Evolutionary conservation across 2,329 filamentous ascomycete species (phyloP), one percentile per base, ranked within the genome.

Genomic region (Penicillium sp.): DNA sequence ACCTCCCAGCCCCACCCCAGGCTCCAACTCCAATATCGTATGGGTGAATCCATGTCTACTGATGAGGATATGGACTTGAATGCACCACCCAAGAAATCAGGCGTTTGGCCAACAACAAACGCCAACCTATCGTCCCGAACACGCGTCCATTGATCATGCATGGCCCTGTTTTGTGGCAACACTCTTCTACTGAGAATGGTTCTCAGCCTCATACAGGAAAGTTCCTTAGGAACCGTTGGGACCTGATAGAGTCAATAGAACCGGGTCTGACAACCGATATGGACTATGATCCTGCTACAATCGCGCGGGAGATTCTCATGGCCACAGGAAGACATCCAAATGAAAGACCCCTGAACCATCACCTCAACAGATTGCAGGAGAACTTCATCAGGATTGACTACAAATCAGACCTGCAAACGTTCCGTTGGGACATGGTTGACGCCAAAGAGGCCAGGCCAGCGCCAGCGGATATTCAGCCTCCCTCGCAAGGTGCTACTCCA

Each of bases 301-400:
- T 89, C 56, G 86, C 85, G 4, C 75, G 84, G 47, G 85, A 88
- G 65, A 78, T 89, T 6, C 72, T 89, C 10, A 79, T 88, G 47
- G 82, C 84, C 14, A 78, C 83, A 11, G 84, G 84, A 14, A 80
- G 81, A 54, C 85, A 88, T 66, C 85, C 86, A 0, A 79, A 79
- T 9, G 82, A 86, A 68, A 71, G 79, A 24, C 71, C 76, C 2
- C 69, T 89, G 34, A 89, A 89, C 62, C 75, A 77, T 29, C 85
- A 88, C 71, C 71, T 88, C 55, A 75, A 80, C 52, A 63, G 74
- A 32, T 66, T 84, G 7, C 75, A 73, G 36, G 69, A 71, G 7
- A 74, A 67, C 3, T 74, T 83, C 42, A 31, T 64, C 14, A 67
- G 69, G 9, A 72, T 85, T 5, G 74, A 79, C 42, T 66, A 69